Evolutionary conservation across 305 asterid species (phyloP), one percentile per base, ranked within the genome.

Genomic region (Rubia tinctorum): DNA sequence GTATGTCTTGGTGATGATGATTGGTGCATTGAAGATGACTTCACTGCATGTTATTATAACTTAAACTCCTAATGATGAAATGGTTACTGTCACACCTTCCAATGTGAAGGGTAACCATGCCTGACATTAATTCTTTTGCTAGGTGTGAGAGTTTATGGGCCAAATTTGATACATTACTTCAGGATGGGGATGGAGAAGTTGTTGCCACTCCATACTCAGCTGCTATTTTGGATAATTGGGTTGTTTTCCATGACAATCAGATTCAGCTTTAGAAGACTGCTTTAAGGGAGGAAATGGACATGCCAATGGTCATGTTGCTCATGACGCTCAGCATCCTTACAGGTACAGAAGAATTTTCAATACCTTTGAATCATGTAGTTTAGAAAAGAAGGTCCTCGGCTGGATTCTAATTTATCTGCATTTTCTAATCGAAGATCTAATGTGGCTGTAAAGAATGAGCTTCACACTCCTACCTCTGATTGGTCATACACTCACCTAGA

Each of bases 1-100:
- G n/a, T n/a, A n/a, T n/a, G 99, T 83, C 94, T 94, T 66, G 99
- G 99, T 62, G 99, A 94, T 73, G 99, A 91, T 72, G 99, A 91
- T 78, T 97, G 91, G 71, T 90, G 97, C 86, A 91, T 91, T 77
- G 98, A 91, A 85, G 99, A 94, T 84, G 99, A 94, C 84, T 91
- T 91, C 76, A 3, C 96, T 64, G 88, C 97, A 77, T 94, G 99
- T 97, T 94, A 91, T 71, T 25, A 27, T 23, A 67, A 75, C n/a
- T 39, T n/a, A 27, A 65, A 75, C 34, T 42, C 42, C 40, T 45
- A 69, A 44, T 42, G 8, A 67, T 23, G 1, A 40, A 22, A 23
- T 23, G n/a, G 17, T 8, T 10, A 37, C 11, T 40, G 22, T 43
- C 68, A 44, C 70, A 69, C 62, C 61, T 64, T 37, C 69, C 25